phyloP scores from a whole-genome alignment of 1,139 yeast genomes.

The Magnusiomyces suaveolens region DNA sequence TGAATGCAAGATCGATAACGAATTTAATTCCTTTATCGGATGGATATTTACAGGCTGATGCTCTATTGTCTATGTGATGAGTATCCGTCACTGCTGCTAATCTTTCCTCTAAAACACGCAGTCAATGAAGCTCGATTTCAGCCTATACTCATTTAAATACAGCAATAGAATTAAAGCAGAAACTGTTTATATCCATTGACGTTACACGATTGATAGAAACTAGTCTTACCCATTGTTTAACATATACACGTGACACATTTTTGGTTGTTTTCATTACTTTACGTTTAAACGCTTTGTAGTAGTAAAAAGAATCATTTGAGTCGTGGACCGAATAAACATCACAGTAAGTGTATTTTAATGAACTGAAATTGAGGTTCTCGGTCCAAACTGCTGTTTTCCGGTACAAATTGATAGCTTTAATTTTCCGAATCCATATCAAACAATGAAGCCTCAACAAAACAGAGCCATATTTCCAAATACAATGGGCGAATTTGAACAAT shows the following conservation, averaged over 20 bases:
- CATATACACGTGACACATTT: background rate
- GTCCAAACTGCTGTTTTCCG: background rate
- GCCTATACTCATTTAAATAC: no score
- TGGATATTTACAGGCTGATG: no score
- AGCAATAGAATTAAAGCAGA: slow-evolving; percentile 24
- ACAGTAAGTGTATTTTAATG: background rate
- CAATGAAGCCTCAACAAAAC: no score
- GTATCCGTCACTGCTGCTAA: no score
- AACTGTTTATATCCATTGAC: slow-evolving; percentile 13
- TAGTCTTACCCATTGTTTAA: background rate
- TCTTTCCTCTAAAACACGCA: no score
- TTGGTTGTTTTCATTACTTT: background rate
- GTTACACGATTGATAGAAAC: background rate
- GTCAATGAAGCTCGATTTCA: no score
- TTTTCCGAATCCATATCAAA: no score
- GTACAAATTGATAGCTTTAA: background rate
- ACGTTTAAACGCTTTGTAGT: no score
- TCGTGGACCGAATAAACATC: background rate
- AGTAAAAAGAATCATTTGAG: background rate
- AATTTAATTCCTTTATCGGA: slow-evolving; percentile 44
- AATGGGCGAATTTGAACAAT: no score
- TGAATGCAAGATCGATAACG: no score
- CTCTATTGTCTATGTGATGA: no score
- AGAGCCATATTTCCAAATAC: no score
- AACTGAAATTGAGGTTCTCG: background rate